Evolutionary conservation across 2,329 filamentous ascomycete genomes (phyloP).

Genomic region (Xylaria sp.): DNA sequence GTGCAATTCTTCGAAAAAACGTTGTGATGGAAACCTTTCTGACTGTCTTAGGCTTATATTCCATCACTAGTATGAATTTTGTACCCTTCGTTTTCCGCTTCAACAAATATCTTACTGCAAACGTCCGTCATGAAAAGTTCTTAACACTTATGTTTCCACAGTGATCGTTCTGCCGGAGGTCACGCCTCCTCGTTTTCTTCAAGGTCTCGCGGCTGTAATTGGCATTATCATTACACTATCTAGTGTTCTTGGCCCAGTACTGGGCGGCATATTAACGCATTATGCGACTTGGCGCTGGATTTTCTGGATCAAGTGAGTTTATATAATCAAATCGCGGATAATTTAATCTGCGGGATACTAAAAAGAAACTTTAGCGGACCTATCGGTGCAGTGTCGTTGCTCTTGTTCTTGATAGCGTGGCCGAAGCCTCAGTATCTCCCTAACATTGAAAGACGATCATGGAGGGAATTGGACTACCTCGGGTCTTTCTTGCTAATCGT

Average conservation of each 20-base stretch:
- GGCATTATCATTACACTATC: slow-evolving; percentile 60
- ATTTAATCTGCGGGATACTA: slow-evolving; percentile 37
- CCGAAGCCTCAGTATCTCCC: slow-evolving; percentile 57
- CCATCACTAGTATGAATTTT: slow-evolving; percentile 55
- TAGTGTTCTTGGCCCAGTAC: slow-evolving; percentile 62
- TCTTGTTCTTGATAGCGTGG: slow-evolving; percentile 62
- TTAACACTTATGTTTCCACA: slow-evolving; percentile 19
- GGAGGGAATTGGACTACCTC: slow-evolving; percentile 63
- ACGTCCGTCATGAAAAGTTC: not conserved
- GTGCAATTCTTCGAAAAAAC: slow-evolving; percentile 34
- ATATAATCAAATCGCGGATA: not conserved
- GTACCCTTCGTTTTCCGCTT: not conserved
- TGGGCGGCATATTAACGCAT: slow-evolving; percentile 62
- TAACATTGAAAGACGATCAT: slow-evolving; percentile 53
- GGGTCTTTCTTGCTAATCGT: slow-evolving; percentile 65
- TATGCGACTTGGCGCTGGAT: slow-evolving; percentile 64
- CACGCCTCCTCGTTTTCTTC: slow-evolving; percentile 53
- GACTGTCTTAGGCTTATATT: slow-evolving; percentile 58
- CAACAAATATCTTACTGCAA: not conserved
- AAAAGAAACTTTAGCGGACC: slow-evolving; percentile 56
- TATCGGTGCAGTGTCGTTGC: slow-evolving; percentile 58
- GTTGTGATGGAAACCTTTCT: slow-evolving; percentile 13
- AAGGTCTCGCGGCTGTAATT: slow-evolving; percentile 59
- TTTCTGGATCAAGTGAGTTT: slow-evolving; percentile 68
- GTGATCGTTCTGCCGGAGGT: slow-evolving; percentile 65